Evolutionary conservation across 805 yeast genomes (phyloP), one percentile per base, ranked within the genome.

Genomic region (Barnettozyma californica): DNA sequence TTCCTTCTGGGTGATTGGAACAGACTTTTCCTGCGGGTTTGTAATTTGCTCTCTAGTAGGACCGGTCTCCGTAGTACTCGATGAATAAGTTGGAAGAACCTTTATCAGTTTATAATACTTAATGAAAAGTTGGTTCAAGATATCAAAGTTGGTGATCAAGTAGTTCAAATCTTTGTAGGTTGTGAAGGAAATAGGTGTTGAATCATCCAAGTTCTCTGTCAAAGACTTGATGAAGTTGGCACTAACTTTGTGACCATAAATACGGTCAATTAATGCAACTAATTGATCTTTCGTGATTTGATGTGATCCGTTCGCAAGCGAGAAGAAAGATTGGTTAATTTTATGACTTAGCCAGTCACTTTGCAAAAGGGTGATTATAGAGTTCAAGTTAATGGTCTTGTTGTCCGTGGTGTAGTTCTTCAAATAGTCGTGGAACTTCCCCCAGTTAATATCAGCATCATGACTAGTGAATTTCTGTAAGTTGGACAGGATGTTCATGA

Each of bases 311-410:
- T 46, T 21, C 65, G 67, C 51, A 65, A 68, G 46, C 53, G 50
- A 33, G 56, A 65, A 9, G 56, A 67, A 66, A 19, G 68, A 67
- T 31, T 62, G 53, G 33, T 54, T 54, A 7, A 71, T 51, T 50
- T 65, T 68, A 45, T 68, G 70, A 49, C 65, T 60, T 29, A 67
- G 59, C 48, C 72, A 58, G 47, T 73, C 77, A 39, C 60, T 67
- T 50, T 71, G 74, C n/a, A 72, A 44, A 37, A 71, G 63, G 0
- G 73, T 65, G 3, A 70, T 65, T n/a, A 71, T 54, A 2, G 74
- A 69, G 51, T 68, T 70, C 34, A 71, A 55, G 39, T 68, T 65
- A 29, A 72, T 51, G 48, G 60, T 64, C 11, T 67, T 51, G 23
- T 63, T 61, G 13, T 59, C 54, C 5, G 46, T 48, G 4, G 53